Evolutionary conservation across 495 filamentous ascomycete genomes (phyloP), one percentile per base, ranked within the genome.

Genomic region (Annulohypoxylon maeteangense): DNA sequence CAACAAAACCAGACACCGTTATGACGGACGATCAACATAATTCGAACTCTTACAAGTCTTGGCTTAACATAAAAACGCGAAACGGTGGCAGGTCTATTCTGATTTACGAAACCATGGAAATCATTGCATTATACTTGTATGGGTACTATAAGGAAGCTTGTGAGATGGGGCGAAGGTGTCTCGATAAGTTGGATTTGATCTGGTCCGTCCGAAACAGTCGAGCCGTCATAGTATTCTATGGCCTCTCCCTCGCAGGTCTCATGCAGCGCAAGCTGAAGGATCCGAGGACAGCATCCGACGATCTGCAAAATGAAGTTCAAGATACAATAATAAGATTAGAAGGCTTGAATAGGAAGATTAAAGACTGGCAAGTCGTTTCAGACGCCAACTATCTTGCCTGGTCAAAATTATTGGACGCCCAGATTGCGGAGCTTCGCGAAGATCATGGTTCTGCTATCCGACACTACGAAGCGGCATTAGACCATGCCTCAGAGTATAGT

Each of bases 341-440:
- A 68, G 83, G 75, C 53, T 74, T 86, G 34, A 80, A 78, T 64
- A 80, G 84, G 31, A 86, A 87, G 75, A 89, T 96, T 34, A 88
- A 90, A 67, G 87, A 88, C 68, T 92, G 90, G 81, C 82, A 90
- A 60, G 78, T 79, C 22, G 83, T 91, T 27, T 92, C 89, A 44
- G 86, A 91, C 74, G 88, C 92, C 55, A 97, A 97, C 75, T 97
- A 96, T 75, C 80, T 90, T 23, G 85, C 89, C 71, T 95, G 92
- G 91, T 88, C 90, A 3, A 86, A 88, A 65, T 78, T 93, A 22
- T 81, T 97, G 3, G 90, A 92, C 44, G 93, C 92, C 2, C 86
- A 93, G 64, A 77, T 94, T 12, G 82, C 82, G 20, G 92, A 97
- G 71, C 80, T 92, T 64, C 82, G 80, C 27, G 85, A 85, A 38